Evolutionary conservation across 805 yeast species (phyloP).

Genomic region (Yamadazyma sp.): DNA sequence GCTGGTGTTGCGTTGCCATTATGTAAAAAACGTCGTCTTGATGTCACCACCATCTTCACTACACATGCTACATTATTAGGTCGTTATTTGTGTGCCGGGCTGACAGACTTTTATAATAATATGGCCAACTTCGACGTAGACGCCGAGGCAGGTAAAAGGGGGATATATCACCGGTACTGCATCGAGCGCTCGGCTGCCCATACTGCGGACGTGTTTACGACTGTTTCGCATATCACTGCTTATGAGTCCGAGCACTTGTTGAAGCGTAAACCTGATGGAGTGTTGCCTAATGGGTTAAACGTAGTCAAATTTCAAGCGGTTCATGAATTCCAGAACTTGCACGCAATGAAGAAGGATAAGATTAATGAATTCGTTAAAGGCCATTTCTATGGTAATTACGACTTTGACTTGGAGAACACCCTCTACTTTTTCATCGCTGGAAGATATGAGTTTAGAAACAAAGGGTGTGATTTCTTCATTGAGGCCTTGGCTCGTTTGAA

Average conservation of each 20-base stretch:
- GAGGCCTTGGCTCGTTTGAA: slow-evolving; percentile 91
- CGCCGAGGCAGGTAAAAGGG: slow-evolving; percentile 96
- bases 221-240: slow-evolving; percentile 97
- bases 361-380: slow-evolving; percentile 94
- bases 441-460: slow-evolving; percentile 92
- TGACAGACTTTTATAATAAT: slow-evolving; percentile 93
- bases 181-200: slow-evolving; percentile 96
- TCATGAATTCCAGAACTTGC: slow-evolving; percentile 96
- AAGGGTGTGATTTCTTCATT: slow-evolving; percentile 93
- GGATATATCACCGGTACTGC: slow-evolving; percentile 95
- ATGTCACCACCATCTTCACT: slow-evolving; percentile 92
- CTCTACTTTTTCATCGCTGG: slow-evolving; percentile 96
- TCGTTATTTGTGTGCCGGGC: slow-evolving; percentile 93
- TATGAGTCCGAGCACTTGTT: slow-evolving; percentile 89
- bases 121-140: slow-evolving; percentile 89
- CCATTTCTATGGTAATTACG: slow-evolving; percentile 95
- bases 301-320: slow-evolving; percentile 96
- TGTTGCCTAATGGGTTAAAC: slow-evolving; percentile 92
- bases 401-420: slow-evolving; percentile 91
- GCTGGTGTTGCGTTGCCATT: slow-evolving; percentile 95
- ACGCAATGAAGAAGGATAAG: slow-evolving; percentile 86
- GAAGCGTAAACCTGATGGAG: slow-evolving; percentile 97
- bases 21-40: slow-evolving; percentile 87
- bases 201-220: slow-evolving; percentile 93
- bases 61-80: slow-evolving; percentile 97